Percentiles rank a stretch among this genome's conserved stretches.
Conservation (phyloP, 257 asterid genomes). For the Gentiana dahurica region DNA sequence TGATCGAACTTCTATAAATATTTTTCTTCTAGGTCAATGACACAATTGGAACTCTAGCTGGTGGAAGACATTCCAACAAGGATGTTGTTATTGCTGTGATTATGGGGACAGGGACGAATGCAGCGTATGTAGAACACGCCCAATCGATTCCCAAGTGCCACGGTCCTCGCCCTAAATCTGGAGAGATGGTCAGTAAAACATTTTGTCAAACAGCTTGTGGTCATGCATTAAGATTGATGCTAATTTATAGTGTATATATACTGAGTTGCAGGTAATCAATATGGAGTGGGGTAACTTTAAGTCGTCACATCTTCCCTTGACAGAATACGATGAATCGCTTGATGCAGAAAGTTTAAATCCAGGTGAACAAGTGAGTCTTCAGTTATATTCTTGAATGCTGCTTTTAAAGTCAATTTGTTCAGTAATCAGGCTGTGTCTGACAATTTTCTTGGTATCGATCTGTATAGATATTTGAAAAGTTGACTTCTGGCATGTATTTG, state of each 20-base stretch:
- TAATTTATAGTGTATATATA: background rate
- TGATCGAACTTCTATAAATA: no score
- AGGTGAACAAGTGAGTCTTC: constrained; percentile 52
- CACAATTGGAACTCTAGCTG: constrained; percentile 80
- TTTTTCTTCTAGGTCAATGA: constrained; percentile 55
- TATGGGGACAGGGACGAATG: constrained; percentile 91
- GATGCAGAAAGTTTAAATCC: constrained; percentile 82
- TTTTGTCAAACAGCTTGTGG: background rate
- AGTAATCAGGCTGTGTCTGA: no score
- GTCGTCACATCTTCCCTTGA: constrained; percentile 88
- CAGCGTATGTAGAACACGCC: constrained; percentile 80
- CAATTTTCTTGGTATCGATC: background rate
- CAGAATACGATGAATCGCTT: constrained; percentile 60
- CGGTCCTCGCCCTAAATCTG: constrained; percentile 58
- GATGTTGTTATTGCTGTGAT: constrained; percentile 84
- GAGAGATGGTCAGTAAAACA: constrained; percentile 50
- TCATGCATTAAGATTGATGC: background rate
- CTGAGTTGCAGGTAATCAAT: constrained; percentile 54
- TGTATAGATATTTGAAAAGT: constrained; percentile 76
- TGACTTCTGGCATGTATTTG: constrained; percentile 92
- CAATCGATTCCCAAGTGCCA: constrained; percentile 84
- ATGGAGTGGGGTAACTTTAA: constrained; percentile 97
- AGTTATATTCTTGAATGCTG: background rate
- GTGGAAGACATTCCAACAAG: constrained; percentile 67
- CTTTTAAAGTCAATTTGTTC: background rate